Evolutionary conservation across 495 filamentous ascomycete species (phyloP), one percentile per base, ranked within the genome.

Genomic region (Penicillium simplicissimum): DNA sequence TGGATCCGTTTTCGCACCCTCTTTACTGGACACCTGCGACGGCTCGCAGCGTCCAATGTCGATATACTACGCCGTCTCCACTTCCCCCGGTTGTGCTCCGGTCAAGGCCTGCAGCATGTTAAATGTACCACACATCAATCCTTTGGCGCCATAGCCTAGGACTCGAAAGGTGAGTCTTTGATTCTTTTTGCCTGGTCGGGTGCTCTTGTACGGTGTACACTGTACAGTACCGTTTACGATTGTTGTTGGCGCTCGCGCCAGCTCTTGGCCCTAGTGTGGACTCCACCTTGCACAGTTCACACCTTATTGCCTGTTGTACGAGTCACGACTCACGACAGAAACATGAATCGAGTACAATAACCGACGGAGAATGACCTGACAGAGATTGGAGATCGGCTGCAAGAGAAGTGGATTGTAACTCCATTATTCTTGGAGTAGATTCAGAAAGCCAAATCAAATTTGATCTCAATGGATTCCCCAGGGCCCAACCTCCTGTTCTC

Each of bases 221-320:
- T n/a, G n/a, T n/a, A n/a, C n/a, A n/a, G n/a, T n/a, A n/a, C n/a
- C n/a, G n/a, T n/a, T n/a, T n/a, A n/a, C 15, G 33, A 52, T 21
- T 33, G 23, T 17, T 43, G 31, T 38, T 25, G n/a, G 38, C 28
- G 19, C 51, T 55, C 52, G 45, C 52, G 57, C 58, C 48, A 58
- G 53, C 51, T 48, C 23, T 38, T 62, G 59, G 47, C 36, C 35
- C 43, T 61, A 31, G 8, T 17, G 28, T 9, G 28, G n/a, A 31
- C 52, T 66, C 63, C 59, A 63, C 66, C 58, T 64, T 64, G 69
- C 69, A 71, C 69, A 69, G 69, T 67, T 71, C 69, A 69, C 69
- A 71, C 64, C 61, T 71, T 71, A 71, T 69, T 69, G 58, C 45
- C 4, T 19, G 8, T 9, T 0, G 45, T 25, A 31, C 23, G 23